Conservation (phyloP, 2,329 filamentous ascomycete genomes). For the Curvularia sp. region DNA sequence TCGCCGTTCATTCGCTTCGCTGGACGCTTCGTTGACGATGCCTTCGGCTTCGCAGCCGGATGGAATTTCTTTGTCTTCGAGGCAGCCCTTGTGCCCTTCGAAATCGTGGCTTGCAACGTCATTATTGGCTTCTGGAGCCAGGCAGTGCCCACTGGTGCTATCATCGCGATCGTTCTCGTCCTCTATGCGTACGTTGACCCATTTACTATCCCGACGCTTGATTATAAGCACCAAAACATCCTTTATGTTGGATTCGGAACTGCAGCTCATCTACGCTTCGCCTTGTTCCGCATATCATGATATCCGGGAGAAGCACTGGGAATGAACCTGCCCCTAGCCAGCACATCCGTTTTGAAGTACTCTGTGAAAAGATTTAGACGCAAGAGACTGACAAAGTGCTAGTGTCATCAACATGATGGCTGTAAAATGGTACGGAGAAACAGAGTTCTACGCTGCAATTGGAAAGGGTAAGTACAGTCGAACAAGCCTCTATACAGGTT, state of each 20-base stretch:
- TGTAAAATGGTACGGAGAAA: constrained; percentile 56
- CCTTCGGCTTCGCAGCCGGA: constrained; percentile 74
- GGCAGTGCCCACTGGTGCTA: constrained; percentile 64
- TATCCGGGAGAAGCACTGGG: neutral
- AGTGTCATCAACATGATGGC: constrained; percentile 71
- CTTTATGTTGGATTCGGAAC: neutral
- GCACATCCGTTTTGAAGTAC: neutral
- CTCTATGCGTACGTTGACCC: constrained; percentile 61
- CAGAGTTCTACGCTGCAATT: constrained; percentile 78
- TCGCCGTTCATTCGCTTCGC: constrained; percentile 81
- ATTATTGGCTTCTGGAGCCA: constrained; percentile 59
- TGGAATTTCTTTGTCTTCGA: constrained; percentile 79
- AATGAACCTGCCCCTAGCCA: neutral
- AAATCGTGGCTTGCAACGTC: constrained; percentile 61
- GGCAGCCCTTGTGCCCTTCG: constrained; percentile 71
- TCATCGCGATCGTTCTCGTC: constrained; percentile 67
- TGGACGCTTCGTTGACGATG: constrained; percentile 76
- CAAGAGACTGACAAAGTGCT: constrained; percentile 17
- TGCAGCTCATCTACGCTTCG: neutral
- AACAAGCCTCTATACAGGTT: neutral
- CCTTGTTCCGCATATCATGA: neutral
- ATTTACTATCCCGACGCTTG: neutral
- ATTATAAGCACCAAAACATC: neutral
- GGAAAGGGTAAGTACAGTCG: constrained; percentile 41
- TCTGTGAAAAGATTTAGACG: neutral